Evolutionary conservation across 2,329 filamentous ascomycete species (phyloP).

Genomic region (Paramyrothecium roridum): DNA sequence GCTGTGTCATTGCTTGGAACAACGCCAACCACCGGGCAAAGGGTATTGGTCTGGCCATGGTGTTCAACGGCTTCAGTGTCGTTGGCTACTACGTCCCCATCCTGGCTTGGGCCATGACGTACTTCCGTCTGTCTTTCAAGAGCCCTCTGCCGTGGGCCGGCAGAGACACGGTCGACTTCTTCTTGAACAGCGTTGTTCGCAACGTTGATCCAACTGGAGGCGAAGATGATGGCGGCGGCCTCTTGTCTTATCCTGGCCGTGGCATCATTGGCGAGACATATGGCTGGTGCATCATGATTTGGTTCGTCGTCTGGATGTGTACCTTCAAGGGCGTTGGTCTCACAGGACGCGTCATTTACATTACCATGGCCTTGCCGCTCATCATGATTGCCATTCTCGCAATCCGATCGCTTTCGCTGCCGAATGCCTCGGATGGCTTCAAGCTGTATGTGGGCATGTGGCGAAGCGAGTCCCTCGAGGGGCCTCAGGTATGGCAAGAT

Average conservation of each 20-base stretch:
- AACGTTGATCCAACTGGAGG: conserved; percentile 7
- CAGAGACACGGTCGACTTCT: conserved; percentile 40
- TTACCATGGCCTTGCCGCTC: conserved; percentile 54
- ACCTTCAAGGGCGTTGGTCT: conserved; percentile 54
- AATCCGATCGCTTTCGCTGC: conserved; percentile 45
- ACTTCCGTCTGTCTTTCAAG: conserved; percentile 49
- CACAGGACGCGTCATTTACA: conserved; percentile 52
- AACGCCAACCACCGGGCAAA: conserved; percentile 45
- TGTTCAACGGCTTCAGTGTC: conserved; percentile 48
- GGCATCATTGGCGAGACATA: conserved; percentile 48
- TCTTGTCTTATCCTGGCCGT: conserved; percentile 32
- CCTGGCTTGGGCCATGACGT: conserved; percentile 53
- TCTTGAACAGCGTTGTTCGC: conserved; percentile 36
- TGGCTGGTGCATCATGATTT: conserved; percentile 51
- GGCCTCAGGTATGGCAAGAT: conserved; percentile 40
- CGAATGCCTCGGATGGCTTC: conserved; percentile 47
- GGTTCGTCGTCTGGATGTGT: conserved; percentile 54
- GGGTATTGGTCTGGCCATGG: conserved; percentile 46
- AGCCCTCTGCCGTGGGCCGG: conserved; percentile 49
- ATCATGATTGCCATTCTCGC: conserved; percentile 50
- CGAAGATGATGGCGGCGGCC: conserved; percentile 1
- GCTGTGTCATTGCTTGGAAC: conserved; percentile 46
- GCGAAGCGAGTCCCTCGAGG: conserved; percentile 38
- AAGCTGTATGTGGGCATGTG: conserved; percentile 32
- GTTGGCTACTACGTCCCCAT: conserved; percentile 53